Evolutionary conservation across 441 rosid species (phyloP), one percentile per base, ranked within the genome.

Genomic region (Iberis amara): DNA sequence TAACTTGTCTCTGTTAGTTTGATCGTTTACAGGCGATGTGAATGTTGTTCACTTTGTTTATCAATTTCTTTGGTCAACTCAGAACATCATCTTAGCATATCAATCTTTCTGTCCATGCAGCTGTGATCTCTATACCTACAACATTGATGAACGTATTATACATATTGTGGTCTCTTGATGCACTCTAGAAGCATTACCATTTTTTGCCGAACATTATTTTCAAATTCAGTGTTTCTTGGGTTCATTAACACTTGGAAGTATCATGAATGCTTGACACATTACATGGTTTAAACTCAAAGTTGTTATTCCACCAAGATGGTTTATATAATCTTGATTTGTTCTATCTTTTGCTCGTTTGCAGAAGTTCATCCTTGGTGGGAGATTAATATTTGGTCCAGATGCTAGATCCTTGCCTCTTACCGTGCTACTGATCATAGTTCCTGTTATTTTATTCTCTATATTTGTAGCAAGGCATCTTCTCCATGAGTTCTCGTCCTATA

Each of bases 311-410:
- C 21, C 21, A 18, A 18, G 21, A 18, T 18, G 21, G 21, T 18
- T 18, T 18, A 27, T 11, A 8, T 55, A 42, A 57, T 46, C 12
- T 35, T 47, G 24, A 21, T 42, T 59, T 26, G 23, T 32, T 68
- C 12, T 52, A 47, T 30, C 45, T 61, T n/a, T 27, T 53, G 38
- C 38, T 39, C 38, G 26, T 52, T 53, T 39, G 12, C 47, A 53
- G 47, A 86, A 76, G 52, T 89, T 89, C 73, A 58, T 89, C 54
- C 67, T 89, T 67, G 78, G 81, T 65, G 97, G 95, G 71, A 86
- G 97, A 65, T 68, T 89, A 72, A 82, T 89, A 59, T 86, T 89
- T 65, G 97, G 97, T 50, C 97, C 97, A 47, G 95, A 89, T 80
- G 94, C 91, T 44, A 78, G 55, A 64, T 84, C 95, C 40, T 54